Base-by-base conservation (phyloP, 2,329 filamentous ascomycete species). In the Coniochaeta hoffmannii region DNA sequence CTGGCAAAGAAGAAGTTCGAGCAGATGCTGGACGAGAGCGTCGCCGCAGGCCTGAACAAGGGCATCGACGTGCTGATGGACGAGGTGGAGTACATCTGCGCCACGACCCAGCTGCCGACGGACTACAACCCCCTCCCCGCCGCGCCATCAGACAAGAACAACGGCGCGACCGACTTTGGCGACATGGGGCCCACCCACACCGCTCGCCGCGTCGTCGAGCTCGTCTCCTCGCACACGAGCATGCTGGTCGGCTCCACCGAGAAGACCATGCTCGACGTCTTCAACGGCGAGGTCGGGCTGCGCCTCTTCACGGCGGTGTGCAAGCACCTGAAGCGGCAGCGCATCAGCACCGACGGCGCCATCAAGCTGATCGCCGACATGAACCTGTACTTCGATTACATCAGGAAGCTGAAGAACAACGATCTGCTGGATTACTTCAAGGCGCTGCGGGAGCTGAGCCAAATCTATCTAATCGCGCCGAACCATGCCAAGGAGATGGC, bases 1-100 rank as follows among this genome's bases (percentile, higher is more conserved):
- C 87, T 97, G 63, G 92, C 94, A 61, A 99, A 99, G 82, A 97
- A 97, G 75, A 91, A 90, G 61, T 99, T 97, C 65, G 94, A 99
- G 76, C 92, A 97, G 68, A 96, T 97, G 88, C 85, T 99, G 1
- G 94, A 99, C 66, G 94, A 97, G 72, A 89, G 90, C 58, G 94
- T 99, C 8, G 94, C 94, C 4, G 91, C 93, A 9, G 95, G 95
- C 1, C 76, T 99, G 59, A 97, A 97, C 71, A 97, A 96, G 74
- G 94, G 94, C 60, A 97, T 99, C 60, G 93, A 99, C 66, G 94
- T 97, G 56, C 81, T 99, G 44, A 97, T 99, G 88, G 91, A 96
- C 64, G 94, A 99, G 73, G 92, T 97, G 28, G 94, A 99, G 69
- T 97, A 95, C 67, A 81, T 99, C 34, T 91, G 91, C 64, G 91